Conservation (phyloP, 371 early-diverging fungal genomes). For the Apophysomyces variabilis region DNA sequence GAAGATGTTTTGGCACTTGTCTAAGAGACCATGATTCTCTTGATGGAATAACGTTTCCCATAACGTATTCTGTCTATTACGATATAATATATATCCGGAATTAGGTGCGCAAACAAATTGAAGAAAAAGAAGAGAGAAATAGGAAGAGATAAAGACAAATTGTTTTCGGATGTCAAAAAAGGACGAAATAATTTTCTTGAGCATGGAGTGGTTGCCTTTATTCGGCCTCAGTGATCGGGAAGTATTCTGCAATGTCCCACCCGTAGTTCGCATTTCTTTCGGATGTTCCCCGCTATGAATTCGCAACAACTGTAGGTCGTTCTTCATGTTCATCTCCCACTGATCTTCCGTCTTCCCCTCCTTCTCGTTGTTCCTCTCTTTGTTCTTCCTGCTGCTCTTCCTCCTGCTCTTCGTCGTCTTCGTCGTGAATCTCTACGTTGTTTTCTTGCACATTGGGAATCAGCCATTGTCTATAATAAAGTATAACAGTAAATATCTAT, state of each 20-base stretch:
- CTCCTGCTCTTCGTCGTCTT: slow-evolving; percentile 4
- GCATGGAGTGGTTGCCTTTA: slow-evolving; percentile 11
- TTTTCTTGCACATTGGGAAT: slow-evolving; percentile 3
- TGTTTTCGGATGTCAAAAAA: slow-evolving; percentile 4
- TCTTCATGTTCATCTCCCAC: slow-evolving; percentile 1
- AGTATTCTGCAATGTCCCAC: neutral
- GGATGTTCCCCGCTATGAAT: neutral
- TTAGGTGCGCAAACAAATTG: neutral
- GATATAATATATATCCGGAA: slow-evolving; percentile 2
- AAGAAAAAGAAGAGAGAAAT: slow-evolving; percentile 2
- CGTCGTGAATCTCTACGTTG: neutral
- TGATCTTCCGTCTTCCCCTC: neutral
- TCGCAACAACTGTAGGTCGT: neutral
- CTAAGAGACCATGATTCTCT: slow-evolving; percentile 2
- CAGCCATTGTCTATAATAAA: neutral
- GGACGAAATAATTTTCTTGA: neutral
- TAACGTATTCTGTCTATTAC: neutral
- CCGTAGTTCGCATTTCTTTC: neutral
- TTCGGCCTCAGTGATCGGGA: slow-evolving; percentile 13
- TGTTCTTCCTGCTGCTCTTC: slow-evolving; percentile 10
- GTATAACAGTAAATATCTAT: no score
- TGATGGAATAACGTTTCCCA: slow-evolving; percentile 5
- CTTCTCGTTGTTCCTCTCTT: slow-evolving; percentile 11
- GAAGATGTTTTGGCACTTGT: slow-evolving; percentile 18
- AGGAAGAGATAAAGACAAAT: slow-evolving; percentile 10